phyloP scores from a whole-genome alignment of 2,329 filamentous ascomycete species.

The Metarhizium robertsii region DNA sequence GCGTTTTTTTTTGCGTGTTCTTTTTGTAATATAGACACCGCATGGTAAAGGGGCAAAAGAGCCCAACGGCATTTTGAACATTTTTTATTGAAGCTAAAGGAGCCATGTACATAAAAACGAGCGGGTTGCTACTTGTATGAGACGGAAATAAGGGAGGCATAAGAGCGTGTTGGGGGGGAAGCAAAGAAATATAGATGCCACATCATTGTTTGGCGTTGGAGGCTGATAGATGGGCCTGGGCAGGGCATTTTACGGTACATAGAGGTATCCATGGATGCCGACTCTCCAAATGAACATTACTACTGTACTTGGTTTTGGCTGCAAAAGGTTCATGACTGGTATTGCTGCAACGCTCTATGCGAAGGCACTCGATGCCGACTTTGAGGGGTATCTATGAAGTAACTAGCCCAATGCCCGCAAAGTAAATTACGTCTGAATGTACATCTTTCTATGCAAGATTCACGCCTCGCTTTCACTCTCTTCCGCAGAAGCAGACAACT shows the following conservation, averaged over 20 bases:
- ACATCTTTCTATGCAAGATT: neutral
- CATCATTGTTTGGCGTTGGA: neutral
- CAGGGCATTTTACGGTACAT: neutral
- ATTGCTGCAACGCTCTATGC: neutral
- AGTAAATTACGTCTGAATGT: neutral
- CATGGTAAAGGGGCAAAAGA: neutral
- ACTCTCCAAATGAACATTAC: neutral
- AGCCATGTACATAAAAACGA: neutral
- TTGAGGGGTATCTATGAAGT: neutral
- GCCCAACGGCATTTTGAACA: neutral
- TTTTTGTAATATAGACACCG: neutral
- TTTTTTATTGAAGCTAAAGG: neutral
- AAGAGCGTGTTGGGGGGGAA: neutral
- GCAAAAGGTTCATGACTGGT: neutral
- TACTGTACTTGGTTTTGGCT: neutral
- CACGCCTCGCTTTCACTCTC: constrained; percentile 31
- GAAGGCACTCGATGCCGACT: neutral
- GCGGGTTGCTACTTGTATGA: neutral
- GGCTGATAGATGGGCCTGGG: neutral
- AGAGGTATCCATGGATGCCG: neutral
- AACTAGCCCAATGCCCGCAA: neutral
- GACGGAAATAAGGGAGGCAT: neutral
- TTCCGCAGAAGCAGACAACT: constrained; percentile 12
- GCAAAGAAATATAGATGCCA: neutral
- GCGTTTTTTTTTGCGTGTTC: neutral